phyloP scores from a whole-genome alignment of 768 basidiomycete genomes.

The Pulveroboletus frians region DNA sequence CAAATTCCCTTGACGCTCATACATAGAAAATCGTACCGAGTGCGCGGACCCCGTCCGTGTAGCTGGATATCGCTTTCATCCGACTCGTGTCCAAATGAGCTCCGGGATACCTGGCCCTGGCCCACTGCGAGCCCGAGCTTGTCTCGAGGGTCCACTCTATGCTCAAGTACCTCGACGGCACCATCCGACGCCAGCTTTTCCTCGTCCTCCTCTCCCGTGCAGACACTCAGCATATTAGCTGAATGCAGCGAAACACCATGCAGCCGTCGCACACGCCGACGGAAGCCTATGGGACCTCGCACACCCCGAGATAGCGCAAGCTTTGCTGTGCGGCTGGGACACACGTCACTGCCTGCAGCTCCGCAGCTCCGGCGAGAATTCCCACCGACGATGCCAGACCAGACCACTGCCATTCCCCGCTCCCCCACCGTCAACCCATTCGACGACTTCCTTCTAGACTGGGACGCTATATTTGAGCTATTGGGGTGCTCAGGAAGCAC shows the following conservation, averaged over 20 bases:
- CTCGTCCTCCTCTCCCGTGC: slow-evolving; percentile 12
- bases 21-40: slow-evolving; percentile 12
- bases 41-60: slow-evolving; percentile 29
- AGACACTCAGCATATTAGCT: neutral
- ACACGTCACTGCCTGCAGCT: slow-evolving; percentile 8
- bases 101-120: slow-evolving; percentile 20
- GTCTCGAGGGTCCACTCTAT: slow-evolving; percentile 12
- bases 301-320: slow-evolving; percentile 10
- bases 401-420: neutral
- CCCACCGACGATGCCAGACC: slow-evolving; percentile 2
- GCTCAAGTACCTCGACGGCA: slow-evolving; percentile 12
- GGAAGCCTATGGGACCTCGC: slow-evolving; percentile 27
- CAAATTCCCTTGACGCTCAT: slow-evolving; percentile 2
- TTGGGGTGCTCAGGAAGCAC: slow-evolving; percentile 13
- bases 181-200: slow-evolving; percentile 14
- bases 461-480: slow-evolving; percentile 30
- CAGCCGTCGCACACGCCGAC: slow-evolving; percentile 9
- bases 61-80: slow-evolving; percentile 20
- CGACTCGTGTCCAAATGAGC: slow-evolving; percentile 12
- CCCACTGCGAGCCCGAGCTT: slow-evolving; percentile 2
- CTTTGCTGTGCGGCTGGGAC: slow-evolving; percentile 9
- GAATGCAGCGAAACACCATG: slow-evolving; percentile 4
- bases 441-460: slow-evolving; percentile 22
- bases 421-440: slow-evolving; percentile 13
- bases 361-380: slow-evolving; percentile 7